Conservation (phyloP, 129 eudicot species). For the Silybum marianum region DNA sequence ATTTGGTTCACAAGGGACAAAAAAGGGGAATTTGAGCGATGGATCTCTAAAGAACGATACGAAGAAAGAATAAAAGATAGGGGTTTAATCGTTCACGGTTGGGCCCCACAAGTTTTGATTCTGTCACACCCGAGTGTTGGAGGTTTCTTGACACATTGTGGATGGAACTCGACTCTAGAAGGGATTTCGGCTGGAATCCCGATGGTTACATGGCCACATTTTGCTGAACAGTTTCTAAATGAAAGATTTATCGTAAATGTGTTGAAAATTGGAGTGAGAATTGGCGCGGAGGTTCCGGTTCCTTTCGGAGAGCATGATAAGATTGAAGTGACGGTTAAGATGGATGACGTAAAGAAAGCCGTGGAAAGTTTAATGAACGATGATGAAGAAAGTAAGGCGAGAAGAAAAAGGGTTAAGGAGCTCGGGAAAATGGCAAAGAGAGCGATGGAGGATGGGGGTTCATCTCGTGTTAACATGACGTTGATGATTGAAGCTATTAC, state of each 20-base stretch:
- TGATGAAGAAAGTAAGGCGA: conserved; percentile 29
- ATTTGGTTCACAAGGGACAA: conserved; percentile 35
- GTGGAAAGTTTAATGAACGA: conserved; percentile 33
- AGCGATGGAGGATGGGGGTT: conserved; percentile 57
- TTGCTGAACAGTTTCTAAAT: conserved; percentile 47
- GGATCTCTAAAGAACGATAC: conserved; percentile 35
- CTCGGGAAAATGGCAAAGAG: conserved; percentile 46
- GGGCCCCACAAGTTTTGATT: conserved; percentile 66
- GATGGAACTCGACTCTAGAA: conserved; percentile 70
- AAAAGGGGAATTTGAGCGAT: conserved; percentile 30
- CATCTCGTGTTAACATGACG: conserved; percentile 42
- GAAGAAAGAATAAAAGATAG: conserved; percentile 45
- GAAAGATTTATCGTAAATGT: conserved; percentile 43
- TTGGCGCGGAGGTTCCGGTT: conserved; percentile 40
- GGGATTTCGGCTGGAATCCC: conserved; percentile 50
- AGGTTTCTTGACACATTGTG: conserved; percentile 65
- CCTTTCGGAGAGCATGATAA: conserved; percentile 25
- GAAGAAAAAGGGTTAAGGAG: conserved; percentile 39
- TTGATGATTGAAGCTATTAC: conserved; percentile 40
- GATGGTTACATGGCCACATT: conserved; percentile 65
- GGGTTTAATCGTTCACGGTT: conserved; percentile 50
- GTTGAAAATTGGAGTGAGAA: conserved; percentile 37
- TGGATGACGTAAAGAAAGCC: conserved; percentile 29
- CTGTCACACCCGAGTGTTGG: conserved; percentile 50
- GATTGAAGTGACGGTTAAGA: conserved; percentile 20